Percentiles rank a stretch among this genome's conserved stretches.
These are phyloP conservation scores for Candida nemodendra DNA, from an alignment of 805 yeast genomes.

Conservation along the genomic window DNA sequence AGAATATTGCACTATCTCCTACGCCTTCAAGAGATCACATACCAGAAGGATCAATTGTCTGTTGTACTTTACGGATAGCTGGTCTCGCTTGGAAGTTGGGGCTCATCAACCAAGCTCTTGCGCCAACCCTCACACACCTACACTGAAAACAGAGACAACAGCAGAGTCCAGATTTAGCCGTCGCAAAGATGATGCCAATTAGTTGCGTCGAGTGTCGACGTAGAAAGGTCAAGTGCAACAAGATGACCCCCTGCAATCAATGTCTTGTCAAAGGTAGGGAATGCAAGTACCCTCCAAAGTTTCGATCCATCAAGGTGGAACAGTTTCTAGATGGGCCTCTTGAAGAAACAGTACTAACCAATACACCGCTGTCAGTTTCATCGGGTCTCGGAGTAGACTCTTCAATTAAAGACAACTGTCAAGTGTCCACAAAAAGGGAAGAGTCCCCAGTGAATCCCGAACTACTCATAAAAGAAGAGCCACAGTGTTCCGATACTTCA, in stretches of 20 bases:
- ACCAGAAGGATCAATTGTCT: too few relatives aligned
- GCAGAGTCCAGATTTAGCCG: neutral
- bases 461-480: neutral
- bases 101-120: too few relatives aligned
- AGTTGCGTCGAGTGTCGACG: conserved; percentile 36
- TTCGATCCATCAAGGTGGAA: conserved; percentile 41
- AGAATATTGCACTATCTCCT: too few relatives aligned
- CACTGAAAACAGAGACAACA: neutral
- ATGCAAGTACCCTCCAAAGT: conserved; percentile 47
- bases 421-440: too few relatives aligned
- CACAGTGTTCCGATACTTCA: neutral
- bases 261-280: conserved; percentile 37
- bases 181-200: conserved; percentile 29
- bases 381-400: neutral
- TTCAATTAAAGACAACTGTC: neutral
- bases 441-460: too few relatives aligned
- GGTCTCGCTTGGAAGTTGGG: too few relatives aligned
- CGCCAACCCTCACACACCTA: neutral
- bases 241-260: conserved; percentile 44
- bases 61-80: too few relatives aligned
- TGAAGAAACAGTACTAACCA: neutral
- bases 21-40: too few relatives aligned
- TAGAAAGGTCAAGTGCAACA: conserved; percentile 36
- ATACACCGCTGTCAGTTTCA: neutral
- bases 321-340: conserved; percentile 11